Evolutionary conservation across 2,329 filamentous ascomycete species (phyloP).

Genomic region (Penicillium sp.): DNA sequence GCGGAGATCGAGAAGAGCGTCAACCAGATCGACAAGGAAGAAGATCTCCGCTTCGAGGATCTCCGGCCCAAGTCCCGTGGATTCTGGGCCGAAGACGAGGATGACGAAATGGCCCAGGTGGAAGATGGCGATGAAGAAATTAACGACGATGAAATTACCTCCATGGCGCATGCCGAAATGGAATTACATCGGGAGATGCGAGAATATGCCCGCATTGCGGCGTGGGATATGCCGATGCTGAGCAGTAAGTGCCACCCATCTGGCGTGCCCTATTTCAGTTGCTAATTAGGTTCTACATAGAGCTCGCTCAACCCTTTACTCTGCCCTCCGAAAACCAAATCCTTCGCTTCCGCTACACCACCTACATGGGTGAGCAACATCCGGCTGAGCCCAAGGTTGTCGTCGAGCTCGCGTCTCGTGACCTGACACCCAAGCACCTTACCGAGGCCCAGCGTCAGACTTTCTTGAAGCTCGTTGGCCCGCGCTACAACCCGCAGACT

Average conservation of each 20-base stretch:
- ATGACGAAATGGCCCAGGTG: constrained; percentile 44
- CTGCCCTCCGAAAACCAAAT: constrained; percentile 63
- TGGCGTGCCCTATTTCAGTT: not conserved
- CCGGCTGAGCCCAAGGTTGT: constrained; percentile 92
- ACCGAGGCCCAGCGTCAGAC: constrained; percentile 68
- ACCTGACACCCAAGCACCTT: constrained; percentile 61
- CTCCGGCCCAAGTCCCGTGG: constrained; percentile 27
- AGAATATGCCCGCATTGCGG: constrained; percentile 80
- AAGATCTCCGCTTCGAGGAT: constrained; percentile 31
- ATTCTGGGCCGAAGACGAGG: constrained; percentile 47
- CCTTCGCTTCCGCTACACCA: constrained; percentile 93
- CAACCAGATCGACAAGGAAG: constrained; percentile 32
- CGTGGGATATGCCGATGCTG: constrained; percentile 94
- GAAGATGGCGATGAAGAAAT: constrained; percentile 56
- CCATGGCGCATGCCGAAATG: constrained; percentile 78
- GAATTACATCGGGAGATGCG: constrained; percentile 84
- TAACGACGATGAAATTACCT: constrained; percentile 78
- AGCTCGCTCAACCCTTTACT: constrained; percentile 78
- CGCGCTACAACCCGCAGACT: constrained; percentile 81
- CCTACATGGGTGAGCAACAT: constrained; percentile 91
- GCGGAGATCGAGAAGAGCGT: constrained; percentile 35
- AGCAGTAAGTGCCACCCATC: constrained; percentile 60
- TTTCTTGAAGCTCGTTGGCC: constrained; percentile 79
- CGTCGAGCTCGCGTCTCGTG: constrained; percentile 75
- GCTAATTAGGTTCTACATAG: constrained; percentile 45